phyloP scores from a whole-genome alignment of 768 basidiomycete genomes.

The Trametes meyenii region DNA sequence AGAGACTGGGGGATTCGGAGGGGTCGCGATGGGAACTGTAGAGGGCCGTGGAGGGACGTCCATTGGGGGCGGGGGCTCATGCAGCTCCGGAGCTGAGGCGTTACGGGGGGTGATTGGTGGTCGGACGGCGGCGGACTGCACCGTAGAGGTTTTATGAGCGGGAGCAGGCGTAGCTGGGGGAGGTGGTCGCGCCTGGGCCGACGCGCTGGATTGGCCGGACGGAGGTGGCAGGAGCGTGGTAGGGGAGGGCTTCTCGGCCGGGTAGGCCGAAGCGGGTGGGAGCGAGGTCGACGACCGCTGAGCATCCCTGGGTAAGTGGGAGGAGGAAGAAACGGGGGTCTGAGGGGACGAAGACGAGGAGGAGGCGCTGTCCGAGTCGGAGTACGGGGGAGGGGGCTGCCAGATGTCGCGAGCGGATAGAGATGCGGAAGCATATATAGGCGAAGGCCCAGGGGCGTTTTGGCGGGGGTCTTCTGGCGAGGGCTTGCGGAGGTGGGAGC shows the following conservation, averaged over 20 bases:
- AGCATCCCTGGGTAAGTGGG: conserved; percentile 6
- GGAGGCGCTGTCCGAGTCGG: conserved; percentile 20
- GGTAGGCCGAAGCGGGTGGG: neutral
- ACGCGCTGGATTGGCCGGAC: neutral
- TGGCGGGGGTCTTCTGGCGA: conserved; percentile 8
- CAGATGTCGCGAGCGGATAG: conserved; percentile 16
- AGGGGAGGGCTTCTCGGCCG: neutral
- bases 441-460: neutral
- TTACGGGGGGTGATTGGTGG: conserved; percentile 16
- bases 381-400: conserved; percentile 23
- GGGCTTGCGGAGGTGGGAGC: conserved; percentile 12
- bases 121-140: conserved; percentile 9
- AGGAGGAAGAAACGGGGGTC: conserved; percentile 22
- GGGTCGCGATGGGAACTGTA: conserved; percentile 22
- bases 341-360: conserved; percentile 17
- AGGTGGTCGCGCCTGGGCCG: neutral
- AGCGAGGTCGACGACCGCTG: conserved; percentile 4
- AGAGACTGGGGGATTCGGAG: neutral
- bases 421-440: conserved; percentile 12
- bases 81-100: conserved; percentile 25
- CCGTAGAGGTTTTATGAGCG: conserved; percentile 1
- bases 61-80: conserved; percentile 16
- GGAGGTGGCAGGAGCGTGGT: neutral
- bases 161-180: neutral
- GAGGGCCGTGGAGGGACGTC: conserved; percentile 22